These are phyloP conservation scores for Neurospora tetrasperma DNA, from an alignment of 495 filamentous ascomycete species.

Conservation along the genomic window DNA sequence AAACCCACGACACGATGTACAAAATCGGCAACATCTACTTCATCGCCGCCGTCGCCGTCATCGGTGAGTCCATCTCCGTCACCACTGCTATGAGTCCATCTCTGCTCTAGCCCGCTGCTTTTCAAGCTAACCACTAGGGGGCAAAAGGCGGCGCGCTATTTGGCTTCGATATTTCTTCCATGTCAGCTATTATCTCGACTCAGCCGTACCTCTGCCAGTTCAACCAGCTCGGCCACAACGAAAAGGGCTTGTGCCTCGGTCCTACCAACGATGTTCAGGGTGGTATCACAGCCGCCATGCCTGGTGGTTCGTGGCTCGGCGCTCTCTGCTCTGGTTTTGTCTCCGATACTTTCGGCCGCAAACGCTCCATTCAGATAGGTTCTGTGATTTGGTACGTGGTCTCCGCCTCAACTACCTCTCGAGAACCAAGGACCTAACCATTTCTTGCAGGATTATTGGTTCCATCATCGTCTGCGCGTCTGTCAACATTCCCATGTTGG, in stretches of 20 bases:
- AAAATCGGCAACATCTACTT: slow-evolving; percentile 60
- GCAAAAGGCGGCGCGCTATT: slow-evolving; percentile 62
- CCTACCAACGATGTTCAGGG: slow-evolving; percentile 41
- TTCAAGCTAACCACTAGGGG: slow-evolving; percentile 15
- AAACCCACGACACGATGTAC: slow-evolving; percentile 25
- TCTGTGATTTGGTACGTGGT: slow-evolving; percentile 49
- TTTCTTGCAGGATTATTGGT: slow-evolving; percentile 36
- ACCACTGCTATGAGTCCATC: background rate
- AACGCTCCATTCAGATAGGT: slow-evolving; percentile 54
- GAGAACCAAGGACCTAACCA: background rate
- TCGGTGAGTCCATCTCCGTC: slow-evolving; percentile 28
- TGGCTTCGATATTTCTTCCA: slow-evolving; percentile 75
- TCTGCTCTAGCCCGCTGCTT: no score
- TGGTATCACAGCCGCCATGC: slow-evolving; percentile 61
- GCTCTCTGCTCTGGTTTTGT: slow-evolving; percentile 56
- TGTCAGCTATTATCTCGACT: slow-evolving; percentile 63
- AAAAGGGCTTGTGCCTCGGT: slow-evolving; percentile 34
- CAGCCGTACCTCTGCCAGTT: slow-evolving; percentile 56
- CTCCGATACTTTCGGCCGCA: slow-evolving; percentile 58
- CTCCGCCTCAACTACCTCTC: background rate
- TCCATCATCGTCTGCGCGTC: slow-evolving; percentile 60
- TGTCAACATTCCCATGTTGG: slow-evolving; percentile 64
- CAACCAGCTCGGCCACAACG: slow-evolving; percentile 35
- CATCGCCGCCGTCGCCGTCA: slow-evolving; percentile 64
- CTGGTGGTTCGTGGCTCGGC: slow-evolving; percentile 65